Conservation (phyloP, 1,284 basidiomycete genomes). For the Ceratobasidium sp. region DNA sequence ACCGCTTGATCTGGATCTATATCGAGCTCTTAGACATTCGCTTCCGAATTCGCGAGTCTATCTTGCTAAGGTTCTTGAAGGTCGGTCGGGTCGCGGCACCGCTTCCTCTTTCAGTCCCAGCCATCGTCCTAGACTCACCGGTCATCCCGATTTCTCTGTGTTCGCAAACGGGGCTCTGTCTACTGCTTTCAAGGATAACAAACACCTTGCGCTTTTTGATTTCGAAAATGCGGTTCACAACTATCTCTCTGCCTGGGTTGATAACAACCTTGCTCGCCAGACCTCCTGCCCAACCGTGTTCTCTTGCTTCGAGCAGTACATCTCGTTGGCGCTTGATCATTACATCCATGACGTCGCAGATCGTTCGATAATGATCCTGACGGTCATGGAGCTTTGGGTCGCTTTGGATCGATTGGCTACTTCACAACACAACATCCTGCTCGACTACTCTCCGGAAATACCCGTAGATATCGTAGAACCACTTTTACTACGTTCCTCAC, state of each 20-base stretch:
- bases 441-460: conserved; percentile 64
- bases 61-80: conserved; percentile 46
- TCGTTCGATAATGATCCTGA: conserved; percentile 62
- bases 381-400: conserved; percentile 51
- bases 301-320: conserved; percentile 31
- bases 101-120: conserved; percentile 2
- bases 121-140: background rate
- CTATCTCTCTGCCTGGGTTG: background rate
- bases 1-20: conserved; percentile 38
- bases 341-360: conserved; percentile 13
- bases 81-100: background rate
- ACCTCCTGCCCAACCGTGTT: background rate
- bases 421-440: conserved; percentile 57
- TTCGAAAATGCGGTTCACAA: conserved; percentile 27
- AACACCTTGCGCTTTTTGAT: conserved; percentile 19
- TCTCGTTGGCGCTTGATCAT: background rate
- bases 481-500: conserved; percentile 59
- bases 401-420: conserved; percentile 60
- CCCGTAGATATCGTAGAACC: conserved; percentile 57
- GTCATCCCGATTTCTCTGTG: background rate
- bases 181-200: background rate
- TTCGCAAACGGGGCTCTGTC: conserved; percentile 3
- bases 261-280: background rate
- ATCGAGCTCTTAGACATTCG: conserved; percentile 54
- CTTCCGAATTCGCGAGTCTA: conserved; percentile 55